A percentile compares a stretch with the other conserved stretches of the same genome.
phyloP scores from a whole-genome alignment of 192 early-diverging fungal genomes.

The Phlyctochytrium arcticum region DNA sequence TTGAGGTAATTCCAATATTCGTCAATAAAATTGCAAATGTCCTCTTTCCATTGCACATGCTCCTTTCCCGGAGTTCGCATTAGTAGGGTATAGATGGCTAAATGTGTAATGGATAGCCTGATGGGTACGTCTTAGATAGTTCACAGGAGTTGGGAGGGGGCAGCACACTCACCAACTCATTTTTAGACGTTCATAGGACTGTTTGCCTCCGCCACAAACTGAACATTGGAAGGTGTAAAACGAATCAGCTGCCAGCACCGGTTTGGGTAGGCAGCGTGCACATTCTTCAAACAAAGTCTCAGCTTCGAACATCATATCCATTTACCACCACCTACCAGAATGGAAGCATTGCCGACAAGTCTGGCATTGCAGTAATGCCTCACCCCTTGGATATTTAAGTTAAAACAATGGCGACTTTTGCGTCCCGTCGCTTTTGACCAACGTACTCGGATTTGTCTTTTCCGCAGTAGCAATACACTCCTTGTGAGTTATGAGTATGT shows the following conservation, averaged over 20 bases:
- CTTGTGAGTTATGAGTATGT: too few relatives aligned
- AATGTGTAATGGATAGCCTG: slow-evolving; percentile 62
- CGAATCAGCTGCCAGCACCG: slow-evolving; percentile 61
- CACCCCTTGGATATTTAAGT: slow-evolving; percentile 35
- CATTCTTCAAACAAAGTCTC: slow-evolving; percentile 47
- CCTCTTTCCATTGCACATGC: slow-evolving; percentile 77
- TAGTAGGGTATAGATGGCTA: slow-evolving; percentile 73
- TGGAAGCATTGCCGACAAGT: slow-evolving; percentile 72
- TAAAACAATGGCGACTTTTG: not conserved
- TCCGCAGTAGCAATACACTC: slow-evolving; percentile 79
- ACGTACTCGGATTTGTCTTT: slow-evolving; percentile 52
- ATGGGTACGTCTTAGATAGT: not conserved
- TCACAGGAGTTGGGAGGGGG: not conserved
- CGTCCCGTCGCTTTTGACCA: not conserved
- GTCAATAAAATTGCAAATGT: slow-evolving; percentile 74
- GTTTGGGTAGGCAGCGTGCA: slow-evolving; percentile 35
- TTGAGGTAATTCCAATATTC: slow-evolving; percentile 70
- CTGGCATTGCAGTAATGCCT: slow-evolving; percentile 65
- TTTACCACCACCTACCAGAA: slow-evolving; percentile 45
- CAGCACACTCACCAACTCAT: slow-evolving; percentile 64
- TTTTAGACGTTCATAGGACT: slow-evolving; percentile 62
- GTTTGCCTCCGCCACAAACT: slow-evolving; percentile 58
- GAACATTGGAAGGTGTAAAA: slow-evolving; percentile 76
- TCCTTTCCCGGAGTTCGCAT: slow-evolving; percentile 53
- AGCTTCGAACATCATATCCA: not conserved